These are phyloP conservation scores for Aspergillus terreus DNA, from an alignment of 2,329 filamentous ascomycete species.

Conservation along the genomic window DNA sequence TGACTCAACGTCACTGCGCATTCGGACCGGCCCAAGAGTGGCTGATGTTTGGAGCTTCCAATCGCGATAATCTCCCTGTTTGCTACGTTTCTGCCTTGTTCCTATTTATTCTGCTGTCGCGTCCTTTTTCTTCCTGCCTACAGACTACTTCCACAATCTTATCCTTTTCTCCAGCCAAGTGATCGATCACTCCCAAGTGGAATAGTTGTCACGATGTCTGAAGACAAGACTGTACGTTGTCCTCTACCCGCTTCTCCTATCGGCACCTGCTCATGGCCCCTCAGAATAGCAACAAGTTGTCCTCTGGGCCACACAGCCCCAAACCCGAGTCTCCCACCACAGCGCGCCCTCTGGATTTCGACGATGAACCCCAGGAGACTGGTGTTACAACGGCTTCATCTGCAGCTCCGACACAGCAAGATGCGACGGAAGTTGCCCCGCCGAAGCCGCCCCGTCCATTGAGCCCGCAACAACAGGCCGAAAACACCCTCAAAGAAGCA, in stretches of 20 bases:
- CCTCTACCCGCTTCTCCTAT: slow-evolving; percentile 4
- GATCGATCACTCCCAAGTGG: background rate
- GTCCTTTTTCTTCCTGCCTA: slow-evolving; percentile 7
- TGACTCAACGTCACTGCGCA: slow-evolving; percentile 18
- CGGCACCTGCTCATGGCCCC: slow-evolving; percentile 15
- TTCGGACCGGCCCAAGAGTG: slow-evolving; percentile 7
- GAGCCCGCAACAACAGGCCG: slow-evolving; percentile 77
- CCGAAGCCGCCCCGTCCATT: slow-evolving; percentile 82
- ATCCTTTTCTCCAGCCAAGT: background rate
- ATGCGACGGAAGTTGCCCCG: slow-evolving; percentile 48
- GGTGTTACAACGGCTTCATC: slow-evolving; percentile 27
- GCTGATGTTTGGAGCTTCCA: slow-evolving; percentile 15
- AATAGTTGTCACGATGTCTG: slow-evolving; percentile 26
- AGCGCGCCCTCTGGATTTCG: slow-evolving; percentile 55
- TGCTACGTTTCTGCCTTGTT: slow-evolving; percentile 20
- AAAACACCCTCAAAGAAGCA: slow-evolving; percentile 85
- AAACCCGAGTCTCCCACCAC: slow-evolving; percentile 53
- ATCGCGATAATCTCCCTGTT: slow-evolving; percentile 6
- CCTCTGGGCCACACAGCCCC: slow-evolving; percentile 27
- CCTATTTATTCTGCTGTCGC: slow-evolving; percentile 16
- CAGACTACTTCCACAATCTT: slow-evolving; percentile 13
- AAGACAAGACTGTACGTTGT: slow-evolving; percentile 32
- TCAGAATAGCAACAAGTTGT: slow-evolving; percentile 36
- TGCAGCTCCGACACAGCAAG: slow-evolving; percentile 23
- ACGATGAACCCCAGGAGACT: slow-evolving; percentile 52